phyloP scores from a whole-genome alignment of 208 protist species.

The Wallacemonas sp. region DNA sequence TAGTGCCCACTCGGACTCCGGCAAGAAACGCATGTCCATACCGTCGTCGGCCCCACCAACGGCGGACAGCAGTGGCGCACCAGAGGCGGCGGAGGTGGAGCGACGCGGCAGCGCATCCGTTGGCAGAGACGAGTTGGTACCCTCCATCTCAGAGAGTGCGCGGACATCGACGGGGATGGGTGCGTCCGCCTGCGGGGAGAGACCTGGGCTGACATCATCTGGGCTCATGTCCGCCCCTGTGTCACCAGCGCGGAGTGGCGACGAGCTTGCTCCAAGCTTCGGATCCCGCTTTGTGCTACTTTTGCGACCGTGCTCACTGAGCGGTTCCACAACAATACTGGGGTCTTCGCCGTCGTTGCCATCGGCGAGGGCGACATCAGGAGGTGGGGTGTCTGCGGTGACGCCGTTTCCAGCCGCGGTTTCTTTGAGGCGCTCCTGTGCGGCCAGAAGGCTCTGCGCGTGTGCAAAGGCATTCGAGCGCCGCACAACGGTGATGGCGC shows the following conservation, averaged over 20 bases:
- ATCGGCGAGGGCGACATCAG: no score
- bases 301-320: background rate
- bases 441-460: conserved; percentile 11
- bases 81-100: background rate
- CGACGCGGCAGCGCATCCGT: background rate
- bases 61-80: background rate
- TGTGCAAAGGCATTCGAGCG: conserved; percentile 57
- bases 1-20: conserved; percentile 70
- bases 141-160: conserved; percentile 1
- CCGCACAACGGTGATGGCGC: conserved; percentile 88
- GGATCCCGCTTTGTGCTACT: background rate
- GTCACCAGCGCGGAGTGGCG: no score
- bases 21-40: background rate
- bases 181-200: background rate
- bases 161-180: background rate
- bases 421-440: conserved; percentile 11
- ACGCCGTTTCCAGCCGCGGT: background rate
- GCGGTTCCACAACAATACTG: background rate
- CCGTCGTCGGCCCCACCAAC: background rate
- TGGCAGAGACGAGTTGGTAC: background rate
- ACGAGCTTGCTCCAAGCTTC: no score
- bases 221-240: background rate
- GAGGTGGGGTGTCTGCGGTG: background rate
- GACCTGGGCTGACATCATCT: background rate
- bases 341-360: no score